Conservation (phyloP, 2,329 filamentous ascomycete genomes). For the Fragosphaeria purpurea region DNA sequence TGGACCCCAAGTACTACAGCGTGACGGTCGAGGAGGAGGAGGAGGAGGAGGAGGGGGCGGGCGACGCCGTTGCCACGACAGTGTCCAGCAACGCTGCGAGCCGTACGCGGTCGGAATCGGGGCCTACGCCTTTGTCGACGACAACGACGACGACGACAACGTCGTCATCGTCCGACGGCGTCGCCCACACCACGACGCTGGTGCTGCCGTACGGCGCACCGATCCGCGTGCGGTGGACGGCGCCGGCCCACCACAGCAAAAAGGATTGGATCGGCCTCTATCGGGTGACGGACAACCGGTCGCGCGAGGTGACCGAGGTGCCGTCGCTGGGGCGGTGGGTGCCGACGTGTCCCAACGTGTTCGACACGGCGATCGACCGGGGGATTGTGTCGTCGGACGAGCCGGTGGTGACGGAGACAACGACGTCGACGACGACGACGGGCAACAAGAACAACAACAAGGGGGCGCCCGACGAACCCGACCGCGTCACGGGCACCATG, state of each 20-base stretch:
- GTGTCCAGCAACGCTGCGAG: background rate
- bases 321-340: slow-evolving; percentile 84
- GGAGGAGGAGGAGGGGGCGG: background rate
- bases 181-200: slow-evolving; percentile 61
- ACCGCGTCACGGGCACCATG: slow-evolving; percentile 69
- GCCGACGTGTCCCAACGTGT: slow-evolving; percentile 65
- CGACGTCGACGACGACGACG: too few relatives aligned
- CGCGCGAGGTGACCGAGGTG: slow-evolving; percentile 72
- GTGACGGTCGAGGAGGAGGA: slow-evolving; percentile 60
- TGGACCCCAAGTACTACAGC: slow-evolving; percentile 70
- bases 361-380: slow-evolving; percentile 64
- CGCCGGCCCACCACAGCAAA: slow-evolving; percentile 75
- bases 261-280: slow-evolving; percentile 96
- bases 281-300: slow-evolving; percentile 88
- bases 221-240: slow-evolving; percentile 82
- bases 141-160: too few relatives aligned
- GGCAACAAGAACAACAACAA: background rate
- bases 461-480: slow-evolving; percentile 29
- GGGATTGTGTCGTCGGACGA: slow-evolving; percentile 66
- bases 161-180: slow-evolving; percentile 57
- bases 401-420: slow-evolving; percentile 24
- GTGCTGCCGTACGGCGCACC: slow-evolving; percentile 84
- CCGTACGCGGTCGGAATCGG: background rate
- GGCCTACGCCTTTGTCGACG: too few relatives aligned
- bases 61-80: slow-evolving; percentile 23